Conservation (phyloP, 352 stramenopile genomes). For the Globisporangium recalcitrans region DNA sequence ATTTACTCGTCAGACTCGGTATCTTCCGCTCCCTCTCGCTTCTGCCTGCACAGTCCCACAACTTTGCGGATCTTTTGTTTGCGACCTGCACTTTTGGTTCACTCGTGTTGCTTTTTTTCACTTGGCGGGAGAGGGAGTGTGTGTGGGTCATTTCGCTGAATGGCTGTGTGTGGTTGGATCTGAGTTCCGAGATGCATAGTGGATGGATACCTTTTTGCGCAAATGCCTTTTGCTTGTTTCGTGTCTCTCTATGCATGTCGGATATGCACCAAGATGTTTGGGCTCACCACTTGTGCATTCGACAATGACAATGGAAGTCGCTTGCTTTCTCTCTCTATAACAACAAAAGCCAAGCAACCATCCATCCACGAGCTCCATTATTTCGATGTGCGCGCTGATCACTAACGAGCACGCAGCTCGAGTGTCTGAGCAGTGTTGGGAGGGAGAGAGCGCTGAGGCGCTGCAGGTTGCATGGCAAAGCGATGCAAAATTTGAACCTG, state of each 20-base stretch:
- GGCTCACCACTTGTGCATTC: too few species aligned
- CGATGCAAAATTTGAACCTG: too few species aligned
- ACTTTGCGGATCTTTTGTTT: slow-evolving; percentile 1
- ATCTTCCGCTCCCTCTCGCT: slow-evolving; percentile 6
- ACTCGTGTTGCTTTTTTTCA: not conserved
- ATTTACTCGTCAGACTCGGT: not conserved
- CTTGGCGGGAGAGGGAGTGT: not conserved
- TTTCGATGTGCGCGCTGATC: too few species aligned
- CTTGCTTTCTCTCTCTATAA: too few species aligned
- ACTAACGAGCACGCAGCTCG: too few species aligned
- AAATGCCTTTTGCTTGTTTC: not conserved
- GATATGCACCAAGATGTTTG: not conserved
- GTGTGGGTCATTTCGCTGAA: not conserved
- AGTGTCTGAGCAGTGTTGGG: too few species aligned
- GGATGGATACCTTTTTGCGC: not conserved
- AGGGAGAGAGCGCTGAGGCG: too few species aligned
- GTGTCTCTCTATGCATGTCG: not conserved
- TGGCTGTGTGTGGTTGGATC: not conserved
- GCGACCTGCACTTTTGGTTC: not conserved
- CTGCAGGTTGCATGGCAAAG: too few species aligned
- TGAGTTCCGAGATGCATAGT: not conserved
- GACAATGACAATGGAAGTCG: too few species aligned
- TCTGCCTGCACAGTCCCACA: not conserved
- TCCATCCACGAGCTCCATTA: too few species aligned
- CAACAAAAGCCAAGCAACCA: too few species aligned